Evolutionary conservation across 306 rosid genomes (phyloP).

Genomic region (Quercus bicolor): DNA sequence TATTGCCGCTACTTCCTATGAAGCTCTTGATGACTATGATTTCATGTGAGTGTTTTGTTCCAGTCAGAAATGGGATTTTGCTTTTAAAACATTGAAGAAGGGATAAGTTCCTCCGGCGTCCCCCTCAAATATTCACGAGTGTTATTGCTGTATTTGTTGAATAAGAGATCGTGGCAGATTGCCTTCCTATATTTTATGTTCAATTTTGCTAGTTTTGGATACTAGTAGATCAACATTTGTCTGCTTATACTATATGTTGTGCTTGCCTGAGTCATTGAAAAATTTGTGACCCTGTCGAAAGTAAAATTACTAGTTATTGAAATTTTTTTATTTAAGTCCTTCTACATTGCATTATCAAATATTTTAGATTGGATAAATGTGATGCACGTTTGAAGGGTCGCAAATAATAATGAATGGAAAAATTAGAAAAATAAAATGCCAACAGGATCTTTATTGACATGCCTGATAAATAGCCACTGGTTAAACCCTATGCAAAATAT

Average conservation of each 20-base stretch:
- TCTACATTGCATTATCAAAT: background rate
- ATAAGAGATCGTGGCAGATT: conserved; percentile 29
- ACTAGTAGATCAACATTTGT: background rate
- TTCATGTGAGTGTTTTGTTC: conserved; percentile 69
- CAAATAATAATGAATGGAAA: no score
- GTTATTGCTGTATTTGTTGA: conserved; percentile 29
- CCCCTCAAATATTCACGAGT: conserved; percentile 31
- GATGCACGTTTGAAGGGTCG: background rate
- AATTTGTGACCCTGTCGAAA: background rate
- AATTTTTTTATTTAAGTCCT: background rate
- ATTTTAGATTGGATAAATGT: background rate
- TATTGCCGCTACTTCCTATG: conserved; percentile 42
- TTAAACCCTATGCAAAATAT: no score
- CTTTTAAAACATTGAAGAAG: conserved; percentile 30
- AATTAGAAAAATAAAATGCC: no score
- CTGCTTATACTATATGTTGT: conserved; percentile 6
- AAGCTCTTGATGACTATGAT: conserved; percentile 74
- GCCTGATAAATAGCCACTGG: no score
- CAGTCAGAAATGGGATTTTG: conserved; percentile 25
- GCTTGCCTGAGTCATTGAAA: background rate
- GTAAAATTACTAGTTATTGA: background rate
- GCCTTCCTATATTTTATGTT: conserved; percentile 21
- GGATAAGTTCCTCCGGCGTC: conserved; percentile 42
- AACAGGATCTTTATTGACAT: no score
- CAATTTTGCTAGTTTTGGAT: conserved; percentile 39